Evolutionary conservation across 805 yeast species (phyloP).

Genomic region (Sugiyamaella mastotermitis): DNA sequence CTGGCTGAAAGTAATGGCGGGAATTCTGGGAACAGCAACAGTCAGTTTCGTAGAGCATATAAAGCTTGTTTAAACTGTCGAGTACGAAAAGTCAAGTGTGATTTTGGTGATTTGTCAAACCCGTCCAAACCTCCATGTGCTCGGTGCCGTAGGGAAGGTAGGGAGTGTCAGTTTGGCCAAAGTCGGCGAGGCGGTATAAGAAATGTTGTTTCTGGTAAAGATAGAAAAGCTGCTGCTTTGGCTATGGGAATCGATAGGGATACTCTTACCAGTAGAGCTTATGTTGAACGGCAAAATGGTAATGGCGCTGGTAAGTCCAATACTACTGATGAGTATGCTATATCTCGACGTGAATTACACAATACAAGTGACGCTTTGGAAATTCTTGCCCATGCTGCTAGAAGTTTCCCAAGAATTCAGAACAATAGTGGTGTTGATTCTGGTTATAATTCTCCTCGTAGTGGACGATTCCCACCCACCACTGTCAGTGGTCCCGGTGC

Average conservation of each 20-base stretch:
- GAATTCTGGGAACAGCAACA: too few relatives aligned
- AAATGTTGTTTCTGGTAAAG: slow-evolving; percentile 36
- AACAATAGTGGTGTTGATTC: background rate
- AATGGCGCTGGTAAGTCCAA: background rate
- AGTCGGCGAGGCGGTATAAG: slow-evolving; percentile 47
- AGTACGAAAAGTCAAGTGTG: slow-evolving; percentile 78
- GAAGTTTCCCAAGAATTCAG: slow-evolving; percentile 30
- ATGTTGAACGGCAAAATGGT: background rate
- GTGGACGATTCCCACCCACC: slow-evolving; percentile 7
- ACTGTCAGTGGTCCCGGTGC: slow-evolving; percentile 1
- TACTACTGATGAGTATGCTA: slow-evolving; percentile 3
- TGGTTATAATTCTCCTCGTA: background rate
- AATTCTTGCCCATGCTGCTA: slow-evolving; percentile 34
- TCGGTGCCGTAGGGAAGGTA: slow-evolving; percentile 75
- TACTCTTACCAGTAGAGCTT: background rate
- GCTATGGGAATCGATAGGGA: slow-evolving; percentile 6
- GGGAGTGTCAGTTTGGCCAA: slow-evolving; percentile 69
- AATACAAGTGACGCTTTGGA: slow-evolving; percentile 35
- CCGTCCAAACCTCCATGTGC: slow-evolving; percentile 81
- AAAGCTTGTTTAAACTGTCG: slow-evolving; percentile 85
- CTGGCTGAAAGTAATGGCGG: too few relatives aligned
- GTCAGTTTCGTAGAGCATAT: slow-evolving; percentile 45
- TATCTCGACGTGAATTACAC: slow-evolving; percentile 27
- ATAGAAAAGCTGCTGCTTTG: slow-evolving; percentile 39
- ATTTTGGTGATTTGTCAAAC: slow-evolving; percentile 65